phyloP scores from a whole-genome alignment of 169 alveolate genomes.

The Cardiosporidium cionae region DNA sequence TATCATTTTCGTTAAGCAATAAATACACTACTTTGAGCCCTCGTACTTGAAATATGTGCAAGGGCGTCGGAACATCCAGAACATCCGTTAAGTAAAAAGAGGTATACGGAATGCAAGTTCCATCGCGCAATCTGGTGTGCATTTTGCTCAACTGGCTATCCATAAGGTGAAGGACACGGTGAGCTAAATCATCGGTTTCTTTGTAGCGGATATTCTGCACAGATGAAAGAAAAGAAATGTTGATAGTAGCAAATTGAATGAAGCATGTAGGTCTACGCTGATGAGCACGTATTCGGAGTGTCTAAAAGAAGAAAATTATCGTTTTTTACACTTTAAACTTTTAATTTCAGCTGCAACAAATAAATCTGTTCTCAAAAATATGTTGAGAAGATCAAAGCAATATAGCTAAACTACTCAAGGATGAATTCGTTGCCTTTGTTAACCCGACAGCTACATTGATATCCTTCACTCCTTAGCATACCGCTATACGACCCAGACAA shows the following conservation, averaged over 20 bases:
- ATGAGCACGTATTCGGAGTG: not conserved
- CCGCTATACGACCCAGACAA: constrained; percentile 78
- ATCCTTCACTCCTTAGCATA: too few relatives aligned
- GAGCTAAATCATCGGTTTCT: constrained; percentile 76
- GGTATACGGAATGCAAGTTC: constrained; percentile 77
- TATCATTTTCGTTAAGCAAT: too few relatives aligned
- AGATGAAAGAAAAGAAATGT: constrained; percentile 16
- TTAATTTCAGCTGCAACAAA: too few relatives aligned
- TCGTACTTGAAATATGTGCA: constrained; percentile 25
- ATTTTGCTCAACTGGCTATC: constrained; percentile 74
- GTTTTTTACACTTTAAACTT: too few relatives aligned
- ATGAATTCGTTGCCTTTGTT: too few relatives aligned
- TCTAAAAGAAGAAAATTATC: too few relatives aligned
- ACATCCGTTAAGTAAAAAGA: constrained; percentile 64
- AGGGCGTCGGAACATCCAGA: constrained; percentile 72
- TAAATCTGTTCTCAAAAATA: too few relatives aligned
- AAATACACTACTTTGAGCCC: too few relatives aligned
- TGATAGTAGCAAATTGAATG: not conserved
- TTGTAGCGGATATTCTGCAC: constrained; percentile 50
- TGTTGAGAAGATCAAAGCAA: too few relatives aligned
- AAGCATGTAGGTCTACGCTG: not conserved
- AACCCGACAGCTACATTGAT: too few relatives aligned
- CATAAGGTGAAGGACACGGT: constrained; percentile 78
- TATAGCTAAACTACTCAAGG: too few relatives aligned
- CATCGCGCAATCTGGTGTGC: constrained; percentile 84